phyloP scores from a whole-genome alignment of 2,329 filamentous ascomycete genomes.

The Corynespora cassiicola region DNA sequence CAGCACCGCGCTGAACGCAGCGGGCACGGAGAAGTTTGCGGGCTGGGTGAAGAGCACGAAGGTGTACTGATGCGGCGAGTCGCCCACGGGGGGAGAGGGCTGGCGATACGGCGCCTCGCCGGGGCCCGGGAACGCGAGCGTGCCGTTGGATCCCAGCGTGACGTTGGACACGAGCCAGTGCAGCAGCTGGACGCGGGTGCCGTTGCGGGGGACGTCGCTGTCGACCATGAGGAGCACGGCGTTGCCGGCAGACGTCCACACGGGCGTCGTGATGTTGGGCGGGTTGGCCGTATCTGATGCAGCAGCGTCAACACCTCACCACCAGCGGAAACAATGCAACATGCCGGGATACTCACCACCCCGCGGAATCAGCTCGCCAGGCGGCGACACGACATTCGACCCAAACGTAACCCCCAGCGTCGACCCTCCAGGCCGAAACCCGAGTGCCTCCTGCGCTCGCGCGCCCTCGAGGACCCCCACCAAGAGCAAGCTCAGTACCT shows the following conservation, averaged over 20 bases:
- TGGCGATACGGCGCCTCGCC: constrained; percentile 30
- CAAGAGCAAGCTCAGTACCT: too few species aligned
- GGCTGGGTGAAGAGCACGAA: constrained; percentile 36
- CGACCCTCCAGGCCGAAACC: too few species aligned
- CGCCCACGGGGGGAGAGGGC: constrained; percentile 36
- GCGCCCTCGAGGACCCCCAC: too few species aligned
- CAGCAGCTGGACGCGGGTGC: constrained; percentile 34
- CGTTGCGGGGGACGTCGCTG: constrained; percentile 39
- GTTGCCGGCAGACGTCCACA: constrained; percentile 14
- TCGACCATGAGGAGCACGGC: constrained; percentile 40
- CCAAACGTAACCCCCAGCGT: constrained; percentile 40
- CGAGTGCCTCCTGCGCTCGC: too few species aligned
- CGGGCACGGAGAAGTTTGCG: constrained; percentile 31
- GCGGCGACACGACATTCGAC: constrained; percentile 38
- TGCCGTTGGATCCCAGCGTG: constrained; percentile 14
- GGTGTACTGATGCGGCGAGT: constrained; percentile 36
- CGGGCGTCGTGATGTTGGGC: constrained; percentile 29
- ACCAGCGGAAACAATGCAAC: background rate
- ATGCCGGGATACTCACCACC: constrained; percentile 24
- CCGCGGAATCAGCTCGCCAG: constrained; percentile 39
- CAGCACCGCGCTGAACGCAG: constrained; percentile 31
- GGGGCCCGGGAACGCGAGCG: constrained; percentile 18
- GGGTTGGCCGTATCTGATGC: constrained; percentile 31
- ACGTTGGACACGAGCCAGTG: constrained; percentile 41
- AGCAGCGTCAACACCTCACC: constrained; percentile 3